Percentiles rank a stretch among this genome's conserved stretches.
Conservation (phyloP, 1,139 yeast species). For the Suzukiozyma palmioleophila region DNA sequence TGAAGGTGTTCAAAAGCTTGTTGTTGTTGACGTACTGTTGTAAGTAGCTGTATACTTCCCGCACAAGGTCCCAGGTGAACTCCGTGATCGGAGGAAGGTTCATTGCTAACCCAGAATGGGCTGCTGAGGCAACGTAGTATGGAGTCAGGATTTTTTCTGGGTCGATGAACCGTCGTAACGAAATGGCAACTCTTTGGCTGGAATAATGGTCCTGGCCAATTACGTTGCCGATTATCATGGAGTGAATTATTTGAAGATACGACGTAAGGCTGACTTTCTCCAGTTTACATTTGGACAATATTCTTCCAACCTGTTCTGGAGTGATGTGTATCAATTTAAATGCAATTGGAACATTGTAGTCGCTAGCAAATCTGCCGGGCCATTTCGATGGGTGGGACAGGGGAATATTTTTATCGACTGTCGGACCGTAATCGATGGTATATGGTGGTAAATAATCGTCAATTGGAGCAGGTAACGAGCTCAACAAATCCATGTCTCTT, state of each 20-base stretch:
- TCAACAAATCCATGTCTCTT: slow-evolving; percentile 16
- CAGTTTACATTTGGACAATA: slow-evolving; percentile 26
- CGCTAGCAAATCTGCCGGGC: slow-evolving; percentile 28
- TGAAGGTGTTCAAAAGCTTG: slow-evolving; percentile 21
- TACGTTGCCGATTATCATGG: slow-evolving; percentile 26
- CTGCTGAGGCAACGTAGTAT: slow-evolving; percentile 30
- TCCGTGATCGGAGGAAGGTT: slow-evolving; percentile 25
- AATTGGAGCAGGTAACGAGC: slow-evolving; percentile 33
- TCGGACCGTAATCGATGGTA: not conserved
- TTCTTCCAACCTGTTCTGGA: slow-evolving; percentile 18
- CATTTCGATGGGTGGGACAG: slow-evolving; percentile 21
- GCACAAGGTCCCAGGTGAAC: slow-evolving; percentile 35
- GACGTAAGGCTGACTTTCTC: slow-evolving; percentile 34
- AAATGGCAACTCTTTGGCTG: slow-evolving; percentile 28
- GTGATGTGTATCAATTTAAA: slow-evolving; percentile 30
- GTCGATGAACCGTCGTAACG: slow-evolving; percentile 27
- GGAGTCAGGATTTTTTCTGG: slow-evolving; percentile 14
- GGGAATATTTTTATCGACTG: slow-evolving; percentile 19
- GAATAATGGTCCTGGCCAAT: slow-evolving; percentile 22
- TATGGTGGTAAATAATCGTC: slow-evolving; percentile 17
- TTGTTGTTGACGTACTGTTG: slow-evolving; percentile 17
- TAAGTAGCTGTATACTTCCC: slow-evolving; percentile 19
- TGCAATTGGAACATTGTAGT: slow-evolving; percentile 15
- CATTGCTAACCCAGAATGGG: slow-evolving; percentile 30
- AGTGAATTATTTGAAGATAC: slow-evolving; percentile 23